Evolutionary conservation across 208 protist species (phyloP), one percentile per base, ranked within the genome.

Genomic region (Tritrichomonas foetus): DNA sequence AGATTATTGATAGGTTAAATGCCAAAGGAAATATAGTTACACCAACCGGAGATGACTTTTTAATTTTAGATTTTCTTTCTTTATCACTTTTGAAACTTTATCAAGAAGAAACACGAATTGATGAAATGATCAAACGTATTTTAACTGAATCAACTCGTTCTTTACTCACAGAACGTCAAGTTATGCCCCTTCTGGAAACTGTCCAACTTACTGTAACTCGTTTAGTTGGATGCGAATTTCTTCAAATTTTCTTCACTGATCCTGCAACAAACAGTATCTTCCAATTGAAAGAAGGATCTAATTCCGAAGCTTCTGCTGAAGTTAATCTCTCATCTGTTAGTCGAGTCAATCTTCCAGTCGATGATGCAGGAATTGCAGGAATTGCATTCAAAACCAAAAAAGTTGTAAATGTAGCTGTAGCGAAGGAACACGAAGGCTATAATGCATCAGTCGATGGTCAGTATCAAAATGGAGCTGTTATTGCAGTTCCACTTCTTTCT

Each of bases 41-140:
- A 20, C 78, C 78, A 39, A 41, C 78, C 22, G 78, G 47, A 57
- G 78, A 89, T 57, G 78, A 89, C 30, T 89, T 53, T 16, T n/a
- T 89, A 22, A n/a, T 89, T 27, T 16, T 89, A 11, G 78, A 89
- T 47, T 89, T 89, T n/a, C 47, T 89, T 61, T 89, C 78, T 57
- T n/a, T 89, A 14, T 55, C 41, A 1, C 22, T 89, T 3, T n/a
- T 89, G 1, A 25, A 49, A 1, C 44, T 89, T 39, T 39, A 57
- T 47, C 78, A 89, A 50, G 78, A 89, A 53, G 78, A 89, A 89
- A 44, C 78, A 30, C 41, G 78, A 20, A 89, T 89, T 57, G 78
- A 89, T 57, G 78, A 89, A 36, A 89, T 89, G 78, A 89, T 89
- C 41, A 89, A 89, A 57, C 0, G 78, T 0, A 89, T 89, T 57